Evolutionary conservation across 169 alveolate species (phyloP).

Genomic region (Plasmodium vivax): DNA sequence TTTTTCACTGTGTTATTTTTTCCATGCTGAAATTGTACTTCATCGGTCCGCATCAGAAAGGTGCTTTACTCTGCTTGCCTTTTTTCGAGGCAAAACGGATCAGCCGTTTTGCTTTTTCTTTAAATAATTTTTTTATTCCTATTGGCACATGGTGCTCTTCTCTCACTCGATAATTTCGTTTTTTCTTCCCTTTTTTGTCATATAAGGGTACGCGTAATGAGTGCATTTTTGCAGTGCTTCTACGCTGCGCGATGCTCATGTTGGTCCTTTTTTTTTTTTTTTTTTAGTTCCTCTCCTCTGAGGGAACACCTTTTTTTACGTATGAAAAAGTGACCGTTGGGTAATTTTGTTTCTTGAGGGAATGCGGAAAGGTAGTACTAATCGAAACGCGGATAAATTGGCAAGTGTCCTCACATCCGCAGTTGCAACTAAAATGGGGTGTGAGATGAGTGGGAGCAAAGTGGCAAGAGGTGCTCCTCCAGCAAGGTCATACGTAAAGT

Average conservation of each 20-base stretch:
- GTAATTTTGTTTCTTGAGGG: neutral
- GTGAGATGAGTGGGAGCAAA: neutral
- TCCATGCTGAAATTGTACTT: slow-evolving; percentile 59
- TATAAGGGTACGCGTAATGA: neutral
- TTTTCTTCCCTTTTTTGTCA: neutral
- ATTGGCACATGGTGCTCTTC: neutral
- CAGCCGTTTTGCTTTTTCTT: neutral
- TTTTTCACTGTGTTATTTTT: slow-evolving; percentile 35
- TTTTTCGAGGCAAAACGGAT: neutral
- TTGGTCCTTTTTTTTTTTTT: neutral
- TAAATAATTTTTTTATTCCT: neutral
- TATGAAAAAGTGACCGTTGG: neutral
- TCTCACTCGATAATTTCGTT: neutral
- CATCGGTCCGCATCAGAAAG: neutral
- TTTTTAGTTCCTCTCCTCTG: neutral
- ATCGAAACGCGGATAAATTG: neutral
- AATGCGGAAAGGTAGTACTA: neutral
- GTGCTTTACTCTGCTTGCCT: neutral
- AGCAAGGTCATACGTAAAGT: neutral
- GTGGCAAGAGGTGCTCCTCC: neutral
- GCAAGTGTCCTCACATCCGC: neutral
- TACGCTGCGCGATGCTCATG: neutral
- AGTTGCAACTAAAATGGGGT: neutral
- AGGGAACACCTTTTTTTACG: neutral
- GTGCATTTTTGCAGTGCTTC: neutral